phyloP scores from a whole-genome alignment of 1,139 yeast species.

The Scheffersomyces stambukii region DNA sequence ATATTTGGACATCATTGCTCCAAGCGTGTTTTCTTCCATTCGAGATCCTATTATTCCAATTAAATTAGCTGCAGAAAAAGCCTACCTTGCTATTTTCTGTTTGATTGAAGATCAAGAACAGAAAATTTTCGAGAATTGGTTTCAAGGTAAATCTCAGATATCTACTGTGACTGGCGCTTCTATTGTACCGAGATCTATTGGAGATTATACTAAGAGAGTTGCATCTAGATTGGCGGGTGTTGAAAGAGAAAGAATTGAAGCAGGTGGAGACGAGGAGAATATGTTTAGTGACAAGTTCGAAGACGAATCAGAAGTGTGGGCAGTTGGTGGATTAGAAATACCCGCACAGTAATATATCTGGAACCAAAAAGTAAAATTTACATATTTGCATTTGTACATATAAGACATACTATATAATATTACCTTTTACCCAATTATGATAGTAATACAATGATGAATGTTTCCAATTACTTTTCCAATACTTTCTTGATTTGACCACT shows the following conservation, averaged over 20 bases:
- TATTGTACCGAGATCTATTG: conserved; percentile 67
- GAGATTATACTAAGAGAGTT: conserved; percentile 86
- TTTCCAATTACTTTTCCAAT: no score
- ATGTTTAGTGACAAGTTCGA: conserved; percentile 82
- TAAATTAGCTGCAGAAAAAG: conserved; percentile 92
- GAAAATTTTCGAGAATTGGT: conserved; percentile 60
- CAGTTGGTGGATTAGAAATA: conserved; percentile 55
- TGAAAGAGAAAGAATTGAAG: conserved; percentile 80
- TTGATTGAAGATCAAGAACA: conserved; percentile 69
- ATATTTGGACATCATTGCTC: conserved; percentile 55
- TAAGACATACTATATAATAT: background rate
- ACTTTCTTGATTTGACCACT: no score
- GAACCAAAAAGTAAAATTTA: conserved; percentile 1
- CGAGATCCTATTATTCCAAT: conserved; percentile 86
- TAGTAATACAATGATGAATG: no score
- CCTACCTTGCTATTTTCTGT: conserved; percentile 68
- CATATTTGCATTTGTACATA: background rate
- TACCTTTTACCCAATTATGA: no score
- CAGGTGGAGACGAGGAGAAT: conserved; percentile 88
- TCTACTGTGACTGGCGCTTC: conserved; percentile 43
- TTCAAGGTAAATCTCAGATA: conserved; percentile 21
- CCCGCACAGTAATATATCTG: no score
- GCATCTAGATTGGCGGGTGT: conserved; percentile 77
- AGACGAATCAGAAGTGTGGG: conserved; percentile 86
- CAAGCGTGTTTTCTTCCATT: conserved; percentile 76